phyloP scores from a whole-genome alignment of 495 filamentous ascomycete species.

The Aspergillus sparsus region DNA sequence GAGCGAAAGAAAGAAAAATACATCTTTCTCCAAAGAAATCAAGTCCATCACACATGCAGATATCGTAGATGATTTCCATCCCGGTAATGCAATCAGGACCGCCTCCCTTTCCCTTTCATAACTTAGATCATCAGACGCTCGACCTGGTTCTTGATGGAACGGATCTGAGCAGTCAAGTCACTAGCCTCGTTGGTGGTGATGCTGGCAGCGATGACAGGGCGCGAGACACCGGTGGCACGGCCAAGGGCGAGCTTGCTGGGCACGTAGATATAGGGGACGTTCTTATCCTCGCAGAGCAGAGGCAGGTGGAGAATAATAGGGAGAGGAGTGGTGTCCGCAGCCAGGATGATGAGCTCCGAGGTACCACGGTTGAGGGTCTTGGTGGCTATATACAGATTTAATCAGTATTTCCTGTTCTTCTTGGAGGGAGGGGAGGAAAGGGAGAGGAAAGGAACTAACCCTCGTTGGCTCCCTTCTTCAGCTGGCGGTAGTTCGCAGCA shows the following conservation, averaged over 20 bases:
- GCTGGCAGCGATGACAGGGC: constrained; percentile 81
- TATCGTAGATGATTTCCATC: neutral
- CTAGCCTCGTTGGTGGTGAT: constrained; percentile 94
- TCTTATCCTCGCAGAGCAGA: constrained; percentile 83
- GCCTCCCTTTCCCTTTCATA: neutral
- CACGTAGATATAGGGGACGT: constrained; percentile 67
- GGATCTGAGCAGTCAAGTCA: constrained; percentile 83
- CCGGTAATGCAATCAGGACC: neutral
- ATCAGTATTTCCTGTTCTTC: neutral
- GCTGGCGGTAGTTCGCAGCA: constrained; percentile 76
- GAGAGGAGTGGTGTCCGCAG: constrained; percentile 83
- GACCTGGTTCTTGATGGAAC: constrained; percentile 87
- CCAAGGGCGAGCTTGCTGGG: constrained; percentile 74
- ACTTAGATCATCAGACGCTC: constrained; percentile 93
- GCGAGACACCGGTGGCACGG: constrained; percentile 69
- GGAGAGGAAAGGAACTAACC: constrained; percentile 21
- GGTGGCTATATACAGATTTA: constrained; percentile 53
- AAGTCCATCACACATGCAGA: neutral
- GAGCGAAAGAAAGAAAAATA: no score
- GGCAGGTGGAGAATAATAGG: constrained; percentile 91
- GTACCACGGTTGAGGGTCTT: constrained; percentile 90
- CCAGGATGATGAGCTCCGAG: constrained; percentile 83
- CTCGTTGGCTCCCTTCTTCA: constrained; percentile 79
- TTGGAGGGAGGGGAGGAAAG: no score
- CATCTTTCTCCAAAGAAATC: neutral